Evolutionary conservation across 441 rosid species (phyloP), one percentile per base, ranked within the genome.

Genomic region (Sinapis alba): DNA sequence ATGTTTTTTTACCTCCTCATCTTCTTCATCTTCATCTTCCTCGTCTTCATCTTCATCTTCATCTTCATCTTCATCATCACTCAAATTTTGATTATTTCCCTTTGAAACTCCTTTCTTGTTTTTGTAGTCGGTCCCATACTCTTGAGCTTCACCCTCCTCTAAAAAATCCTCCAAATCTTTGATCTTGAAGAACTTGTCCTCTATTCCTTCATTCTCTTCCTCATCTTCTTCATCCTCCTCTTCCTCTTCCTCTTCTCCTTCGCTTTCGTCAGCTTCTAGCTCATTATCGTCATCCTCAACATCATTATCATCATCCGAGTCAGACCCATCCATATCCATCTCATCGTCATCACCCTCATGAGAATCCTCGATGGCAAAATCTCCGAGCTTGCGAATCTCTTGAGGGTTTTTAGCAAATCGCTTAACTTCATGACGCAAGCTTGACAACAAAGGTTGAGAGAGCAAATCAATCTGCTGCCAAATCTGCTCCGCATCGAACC

Each of bases 401-500:
- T 72, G 75, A 4, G 92, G 93, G 66, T 83, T 82, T 80, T 86
- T 87, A 79, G 86, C 88, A 28, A 82, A 87, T 18, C 81, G 72
- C 70, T 81, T 80, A 15, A 87, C 84, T 74, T 88, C 89, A 8
- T 92, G 88, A 5, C 85, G 85, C 68, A 90, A 77, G 24, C 26
- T 71, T 5, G 90, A 82, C 28, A 91, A n/a, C 58, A 91, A 62
- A 11, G 95, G 92, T 76, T 84, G 93, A 11, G 96, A 84, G 24
- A 83, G 89, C 69, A 93, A 78, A 77, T 95, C 99, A 53, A 91
- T 89, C 67, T 95, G 99, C 86, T 87, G 97, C 97, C 97, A 92
- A 78, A 95, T 89, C 87, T 95, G 99, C 83, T 93, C 98, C 2
- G 90, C 84, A 24, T 95, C 97, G 68, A 87, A 93, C 1, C 97